Conservation (phyloP, 2,329 filamentous ascomycete species). For the Penicillium crustosum region DNA sequence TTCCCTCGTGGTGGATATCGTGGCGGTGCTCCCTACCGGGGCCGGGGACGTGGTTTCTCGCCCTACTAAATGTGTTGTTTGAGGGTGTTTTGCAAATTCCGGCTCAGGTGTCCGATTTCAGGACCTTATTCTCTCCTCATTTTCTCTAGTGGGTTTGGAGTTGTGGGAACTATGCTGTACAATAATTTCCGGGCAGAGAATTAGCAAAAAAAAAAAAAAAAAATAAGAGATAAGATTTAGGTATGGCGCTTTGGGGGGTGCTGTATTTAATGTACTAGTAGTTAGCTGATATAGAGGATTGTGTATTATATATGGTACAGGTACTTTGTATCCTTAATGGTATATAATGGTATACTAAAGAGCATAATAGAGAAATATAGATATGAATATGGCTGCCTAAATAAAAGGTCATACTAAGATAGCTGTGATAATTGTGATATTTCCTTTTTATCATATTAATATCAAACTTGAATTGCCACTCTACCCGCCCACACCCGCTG, state of each 20-base stretch:
- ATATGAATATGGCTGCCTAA: background rate
- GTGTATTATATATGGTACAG: background rate
- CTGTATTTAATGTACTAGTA: background rate
- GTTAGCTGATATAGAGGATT: background rate
- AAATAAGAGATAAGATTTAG: background rate
- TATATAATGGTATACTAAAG: background rate
- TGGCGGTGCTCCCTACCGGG: slow-evolving; percentile 53
- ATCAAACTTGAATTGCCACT: slow-evolving; percentile 3
- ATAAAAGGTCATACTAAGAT: background rate
- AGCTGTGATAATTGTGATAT: background rate
- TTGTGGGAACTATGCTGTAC: slow-evolving; percentile 33
- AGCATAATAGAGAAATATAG: too few species aligned
- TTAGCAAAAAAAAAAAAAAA: slow-evolving; percentile 8
- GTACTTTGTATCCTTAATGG: too few species aligned
- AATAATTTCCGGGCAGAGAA: slow-evolving; percentile 34
- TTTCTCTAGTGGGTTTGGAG: slow-evolving; percentile 28
- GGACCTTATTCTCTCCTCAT: background rate
- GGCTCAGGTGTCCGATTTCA: slow-evolving; percentile 1
- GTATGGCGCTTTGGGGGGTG: background rate
- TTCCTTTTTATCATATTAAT: background rate
- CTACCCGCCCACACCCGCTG: slow-evolving; percentile 8
- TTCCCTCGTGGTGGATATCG: slow-evolving; percentile 51
- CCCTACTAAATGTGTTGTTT: slow-evolving; percentile 41
- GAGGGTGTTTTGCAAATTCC: background rate
- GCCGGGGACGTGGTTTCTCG: slow-evolving; percentile 47